phyloP scores from a whole-genome alignment of 78 protist species.

The Dictyostelium firmibasis region DNA sequence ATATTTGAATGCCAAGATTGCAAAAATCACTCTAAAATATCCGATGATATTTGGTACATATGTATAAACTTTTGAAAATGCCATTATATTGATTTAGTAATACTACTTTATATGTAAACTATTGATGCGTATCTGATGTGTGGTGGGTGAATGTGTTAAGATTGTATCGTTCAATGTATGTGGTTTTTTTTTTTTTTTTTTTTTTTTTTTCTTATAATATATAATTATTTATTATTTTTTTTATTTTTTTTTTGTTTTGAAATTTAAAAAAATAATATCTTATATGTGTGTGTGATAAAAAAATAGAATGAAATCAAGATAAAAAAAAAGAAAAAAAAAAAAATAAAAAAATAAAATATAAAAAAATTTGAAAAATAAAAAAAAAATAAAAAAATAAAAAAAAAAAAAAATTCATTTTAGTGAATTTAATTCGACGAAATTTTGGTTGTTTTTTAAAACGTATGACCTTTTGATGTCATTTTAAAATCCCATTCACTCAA shows the following conservation, averaged over 20 bases:
- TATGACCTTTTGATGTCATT: neutral
- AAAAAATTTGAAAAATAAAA: no score
- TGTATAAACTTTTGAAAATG: slow-evolving; percentile 56
- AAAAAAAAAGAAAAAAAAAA: no score
- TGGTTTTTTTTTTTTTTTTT: neutral
- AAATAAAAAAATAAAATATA: no score
- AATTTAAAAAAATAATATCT: no score
- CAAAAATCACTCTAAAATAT: slow-evolving; percentile 70
- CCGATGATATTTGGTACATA: slow-evolving; percentile 89
- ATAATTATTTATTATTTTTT: no score
- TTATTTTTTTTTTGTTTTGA: no score
- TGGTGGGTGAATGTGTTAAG: neutral
- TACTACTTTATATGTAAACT: neutral
- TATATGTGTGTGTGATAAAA: neutral
- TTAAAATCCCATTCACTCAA: neutral
- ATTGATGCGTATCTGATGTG: neutral
- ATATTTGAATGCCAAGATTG: slow-evolving; percentile 66
- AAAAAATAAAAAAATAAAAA: no score
- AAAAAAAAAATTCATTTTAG: no score
- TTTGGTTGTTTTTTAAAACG: neutral
- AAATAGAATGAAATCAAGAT: neutral
- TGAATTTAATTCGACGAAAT: neutral
- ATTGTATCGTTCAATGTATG: no score
- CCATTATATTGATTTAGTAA: neutral
- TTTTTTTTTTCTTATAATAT: no score